Base-by-base conservation (phyloP, 495 filamentous ascomycete species). In the Penicillium maclennaniae region DNA sequence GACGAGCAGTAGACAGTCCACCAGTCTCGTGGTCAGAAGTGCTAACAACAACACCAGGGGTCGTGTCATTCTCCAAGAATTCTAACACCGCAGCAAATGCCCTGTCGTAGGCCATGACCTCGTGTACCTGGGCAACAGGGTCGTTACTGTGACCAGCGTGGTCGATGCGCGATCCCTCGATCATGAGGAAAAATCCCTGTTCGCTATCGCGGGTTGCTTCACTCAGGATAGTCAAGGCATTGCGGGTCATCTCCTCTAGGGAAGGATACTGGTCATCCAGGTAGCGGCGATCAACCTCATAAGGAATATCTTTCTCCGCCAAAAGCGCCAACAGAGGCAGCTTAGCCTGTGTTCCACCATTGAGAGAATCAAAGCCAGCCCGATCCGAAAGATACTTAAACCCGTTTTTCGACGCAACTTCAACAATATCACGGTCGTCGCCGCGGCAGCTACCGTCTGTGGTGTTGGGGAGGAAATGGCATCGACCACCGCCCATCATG, bases 21-120 rank as follows among this genome's bases (percentile, higher is more conserved):
- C 93, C 93, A 7, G 93, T 98, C 64, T 98, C 93, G 60, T 98
- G 93, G 65, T 98, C 93, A 50, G 87, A 92, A 1, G 93, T 97
- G 53, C 80, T 79, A 25, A 98, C 89, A 43, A 97, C 71, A 3
- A 97, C 83, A 17, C 86, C 87, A 7, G 90, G 85, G 0, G 84
- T 83, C 1, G 79, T 73, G 47, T 86, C 86, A 28, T 85, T 72
- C 17, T 91, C 82, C 8, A 97, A 67, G 68, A 96, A 98, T 34
- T 96, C 85, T 12, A 96, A 65, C 0, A 96, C 91, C 7, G 81
- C 80, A 40, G 84, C 74, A 69, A 97, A 92, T 0, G 92, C 81
- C 63, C 81, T 85, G 73, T 97, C 93, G 56, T 96, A 97, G 36
- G 87, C 92, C 6, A 97, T 73, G 1, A 97, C 91, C 63, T 98